These are phyloP conservation scores for Didymella pomorum DNA, from an alignment of 2,329 filamentous ascomycete genomes.

Conservation along the genomic window DNA sequence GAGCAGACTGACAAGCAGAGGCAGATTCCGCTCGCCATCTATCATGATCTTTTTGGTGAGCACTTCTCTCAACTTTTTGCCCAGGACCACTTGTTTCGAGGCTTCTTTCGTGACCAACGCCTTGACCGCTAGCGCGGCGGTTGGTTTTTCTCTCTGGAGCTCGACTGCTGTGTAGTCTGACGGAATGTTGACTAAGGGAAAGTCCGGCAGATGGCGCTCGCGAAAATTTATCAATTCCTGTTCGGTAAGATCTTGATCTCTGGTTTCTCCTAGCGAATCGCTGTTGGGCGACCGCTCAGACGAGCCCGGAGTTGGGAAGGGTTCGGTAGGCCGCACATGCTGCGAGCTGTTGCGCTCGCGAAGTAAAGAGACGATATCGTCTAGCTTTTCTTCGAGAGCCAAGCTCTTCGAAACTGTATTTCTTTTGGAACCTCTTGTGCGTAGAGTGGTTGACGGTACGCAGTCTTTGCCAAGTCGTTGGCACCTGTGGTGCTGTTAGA, in stretches of 20 bases:
- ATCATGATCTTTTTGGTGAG: slow-evolving; percentile 32
- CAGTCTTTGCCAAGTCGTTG: slow-evolving; percentile 29
- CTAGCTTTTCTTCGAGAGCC: slow-evolving; percentile 43
- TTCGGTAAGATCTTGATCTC: slow-evolving; percentile 19
- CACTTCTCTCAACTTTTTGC: slow-evolving; percentile 24
- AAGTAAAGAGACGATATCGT: slow-evolving; percentile 40
- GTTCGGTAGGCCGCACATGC: slow-evolving; percentile 9
- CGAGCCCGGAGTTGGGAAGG: slow-evolving; percentile 22
- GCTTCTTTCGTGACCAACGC: slow-evolving; percentile 27
- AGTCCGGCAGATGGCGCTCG: slow-evolving; percentile 17
- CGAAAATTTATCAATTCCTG: slow-evolving; percentile 23
- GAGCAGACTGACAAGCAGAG: slow-evolving; percentile 32
- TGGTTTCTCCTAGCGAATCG: not conserved
- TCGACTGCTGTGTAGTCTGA: slow-evolving; percentile 16
- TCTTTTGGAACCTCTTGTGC: slow-evolving; percentile 18
- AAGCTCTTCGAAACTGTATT: slow-evolving; percentile 19
- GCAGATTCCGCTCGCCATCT: slow-evolving; percentile 34
- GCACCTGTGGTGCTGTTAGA: slow-evolving; percentile 18
- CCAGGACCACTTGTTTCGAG: slow-evolving; percentile 26
- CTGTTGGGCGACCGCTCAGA: slow-evolving; percentile 5
- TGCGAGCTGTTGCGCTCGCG: slow-evolving; percentile 21
- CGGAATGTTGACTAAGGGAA: slow-evolving; percentile 26
- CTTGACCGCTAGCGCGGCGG: slow-evolving; percentile 28
- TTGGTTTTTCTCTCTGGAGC: slow-evolving; percentile 19
- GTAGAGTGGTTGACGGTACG: slow-evolving; percentile 19